Conservation (phyloP, 345 rosid species). For the Rhodomyrtus tomentosa region DNA sequence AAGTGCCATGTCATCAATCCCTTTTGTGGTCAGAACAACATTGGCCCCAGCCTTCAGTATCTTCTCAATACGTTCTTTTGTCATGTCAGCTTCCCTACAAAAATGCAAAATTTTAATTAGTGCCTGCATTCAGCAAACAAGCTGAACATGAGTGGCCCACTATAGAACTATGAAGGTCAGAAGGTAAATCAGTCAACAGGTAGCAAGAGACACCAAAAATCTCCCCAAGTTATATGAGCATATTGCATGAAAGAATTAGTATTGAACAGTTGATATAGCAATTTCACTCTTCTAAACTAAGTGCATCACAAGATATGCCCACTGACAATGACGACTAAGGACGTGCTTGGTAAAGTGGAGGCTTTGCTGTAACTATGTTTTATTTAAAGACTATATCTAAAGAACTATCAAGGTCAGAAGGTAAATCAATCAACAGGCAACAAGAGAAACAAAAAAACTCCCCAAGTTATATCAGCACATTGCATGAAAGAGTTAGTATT, state of each 20-base stretch:
- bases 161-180: neutral
- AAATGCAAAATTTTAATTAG: constrained; percentile 5
- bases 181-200: neutral
- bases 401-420: neutral
- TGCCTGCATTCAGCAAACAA: neutral
- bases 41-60: constrained; percentile 96
- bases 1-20: constrained; percentile 99
- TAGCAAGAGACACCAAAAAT: neutral
- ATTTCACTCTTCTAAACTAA: neutral
- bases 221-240: neutral
- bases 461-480: neutral
- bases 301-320: neutral
- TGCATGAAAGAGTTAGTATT: neutral
- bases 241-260: neutral
- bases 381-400: neutral
- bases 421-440: neutral
- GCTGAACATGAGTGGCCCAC: neutral
- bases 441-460: neutral
- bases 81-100: constrained; percentile 91
- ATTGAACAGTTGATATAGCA: neutral
- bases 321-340: neutral
- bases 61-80: constrained; percentile 90
- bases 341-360: neutral
- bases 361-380: neutral
- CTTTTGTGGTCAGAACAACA: constrained; percentile 89